phyloP scores from a whole-genome alignment of 306 rosid genomes.

The Pyrus betulifolia region DNA sequence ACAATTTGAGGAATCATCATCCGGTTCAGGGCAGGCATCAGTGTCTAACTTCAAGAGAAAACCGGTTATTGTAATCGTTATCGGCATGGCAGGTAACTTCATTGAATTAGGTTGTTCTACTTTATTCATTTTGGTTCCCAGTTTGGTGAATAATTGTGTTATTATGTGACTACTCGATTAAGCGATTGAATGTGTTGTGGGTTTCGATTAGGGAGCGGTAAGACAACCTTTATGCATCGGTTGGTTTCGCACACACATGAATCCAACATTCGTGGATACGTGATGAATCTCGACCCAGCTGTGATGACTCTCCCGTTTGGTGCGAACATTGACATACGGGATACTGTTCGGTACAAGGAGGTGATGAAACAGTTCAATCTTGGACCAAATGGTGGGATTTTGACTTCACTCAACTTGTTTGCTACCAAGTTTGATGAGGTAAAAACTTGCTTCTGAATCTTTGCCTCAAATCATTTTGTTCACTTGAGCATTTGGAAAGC shows the following conservation, averaged over 20 bases:
- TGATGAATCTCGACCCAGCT: conserved; percentile 89
- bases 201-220: conserved; percentile 70
- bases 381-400: conserved; percentile 95
- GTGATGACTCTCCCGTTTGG: conserved; percentile 79
- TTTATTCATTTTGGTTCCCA: not conserved
- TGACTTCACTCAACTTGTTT: conserved; percentile 91
- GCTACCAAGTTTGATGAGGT: conserved; percentile 98
- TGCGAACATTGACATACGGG: conserved; percentile 85
- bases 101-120: not conserved
- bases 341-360: conserved; percentile 88
- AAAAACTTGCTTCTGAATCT: not conserved
- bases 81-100: conserved; percentile 82
- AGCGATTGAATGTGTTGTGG: not conserved
- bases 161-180: not conserved
- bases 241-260: conserved; percentile 67
- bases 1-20: conserved; percentile 50
- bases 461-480: not conserved
- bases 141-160: not conserved
- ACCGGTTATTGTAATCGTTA: conserved; percentile 81
- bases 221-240: conserved; percentile 74
- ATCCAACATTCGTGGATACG: conserved; percentile 59
- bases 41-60: conserved; percentile 50
- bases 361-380: conserved; percentile 97
- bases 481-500: not conserved
- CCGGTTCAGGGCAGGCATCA: conserved; percentile 33